These are phyloP conservation scores for Pseudotulostoma volvatum DNA, from an alignment of 495 filamentous ascomycete species.

Conservation along the genomic window DNA sequence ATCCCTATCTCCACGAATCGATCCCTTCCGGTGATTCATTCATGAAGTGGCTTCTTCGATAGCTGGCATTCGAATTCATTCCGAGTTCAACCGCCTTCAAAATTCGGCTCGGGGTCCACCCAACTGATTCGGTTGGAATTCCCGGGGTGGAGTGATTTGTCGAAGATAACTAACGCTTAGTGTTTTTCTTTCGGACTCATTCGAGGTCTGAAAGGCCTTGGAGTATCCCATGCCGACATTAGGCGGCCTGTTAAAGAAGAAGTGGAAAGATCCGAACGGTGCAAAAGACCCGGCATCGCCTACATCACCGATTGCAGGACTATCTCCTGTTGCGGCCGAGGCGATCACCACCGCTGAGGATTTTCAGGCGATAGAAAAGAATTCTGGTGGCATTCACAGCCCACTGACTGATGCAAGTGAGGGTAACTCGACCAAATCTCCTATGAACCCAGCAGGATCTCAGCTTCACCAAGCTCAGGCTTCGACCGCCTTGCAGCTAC, in stretches of 20 bases:
- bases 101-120: too few species aligned
- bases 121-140: too few species aligned
- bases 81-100: too few species aligned
- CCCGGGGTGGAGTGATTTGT: too few species aligned
- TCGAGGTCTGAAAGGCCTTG: conserved; percentile 4
- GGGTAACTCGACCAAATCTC: conserved; percentile 13
- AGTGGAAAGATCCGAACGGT: conserved; percentile 62
- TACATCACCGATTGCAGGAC: conserved; percentile 39
- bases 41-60: too few species aligned
- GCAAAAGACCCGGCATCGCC: conserved; percentile 35
- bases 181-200: conserved; percentile 5
- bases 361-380: conserved; percentile 7
- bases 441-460: conserved; percentile 30
- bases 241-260: conserved; percentile 86
- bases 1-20: too few species aligned
- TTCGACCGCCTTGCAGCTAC: conserved; percentile 31
- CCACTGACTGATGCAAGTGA: conserved; percentile 9
- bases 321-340: conserved; percentile 25
- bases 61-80: too few species aligned
- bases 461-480: conserved; percentile 57
- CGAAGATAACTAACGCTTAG: too few species aligned
- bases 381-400: conserved; percentile 2
- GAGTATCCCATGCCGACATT: conserved; percentile 25
- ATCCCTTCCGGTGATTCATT: too few species aligned
- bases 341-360: conserved; percentile 12